Conservation (phyloP, 2,329 filamentous ascomycete genomes). For the Zalaria sp. region DNA sequence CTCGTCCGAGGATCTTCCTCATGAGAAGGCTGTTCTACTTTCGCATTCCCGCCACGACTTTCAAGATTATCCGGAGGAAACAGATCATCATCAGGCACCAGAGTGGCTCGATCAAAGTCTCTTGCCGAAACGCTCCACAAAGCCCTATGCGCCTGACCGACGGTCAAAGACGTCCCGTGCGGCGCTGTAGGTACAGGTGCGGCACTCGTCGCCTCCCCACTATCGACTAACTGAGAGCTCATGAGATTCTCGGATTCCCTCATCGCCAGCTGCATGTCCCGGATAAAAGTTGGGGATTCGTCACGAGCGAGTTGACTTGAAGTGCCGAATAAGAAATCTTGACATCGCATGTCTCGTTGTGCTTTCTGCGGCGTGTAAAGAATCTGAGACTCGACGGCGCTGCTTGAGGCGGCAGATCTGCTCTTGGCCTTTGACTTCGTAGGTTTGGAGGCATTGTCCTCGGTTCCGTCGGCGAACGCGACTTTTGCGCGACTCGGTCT, state of each 20-base stretch:
- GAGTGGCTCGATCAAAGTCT: conserved; percentile 26
- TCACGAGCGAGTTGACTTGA: conserved; percentile 68
- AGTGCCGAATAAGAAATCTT: conserved; percentile 74
- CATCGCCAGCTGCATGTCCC: conserved; percentile 48
- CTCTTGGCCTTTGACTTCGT: conserved; percentile 22
- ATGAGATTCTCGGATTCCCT: conserved; percentile 36
- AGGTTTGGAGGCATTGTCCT: conserved; percentile 6
- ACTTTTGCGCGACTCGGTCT: conserved; percentile 10
- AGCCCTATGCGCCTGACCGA: conserved; percentile 20
- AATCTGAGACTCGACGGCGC: conserved; percentile 1
- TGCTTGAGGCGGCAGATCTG: conserved; percentile 6
- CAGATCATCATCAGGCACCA: neutral
- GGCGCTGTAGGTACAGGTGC: conserved; percentile 9
- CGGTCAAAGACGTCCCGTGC: conserved; percentile 15
- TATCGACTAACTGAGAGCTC: conserved; percentile 12
- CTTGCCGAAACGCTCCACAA: conserved; percentile 62
- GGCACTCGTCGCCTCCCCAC: conserved; percentile 16
- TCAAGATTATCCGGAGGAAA: neutral
- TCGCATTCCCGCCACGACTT: neutral
- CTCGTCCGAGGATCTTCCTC: too few relatives aligned
- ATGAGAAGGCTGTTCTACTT: too few relatives aligned
- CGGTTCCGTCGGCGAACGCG: conserved; percentile 1
- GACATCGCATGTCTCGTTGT: conserved; percentile 47
- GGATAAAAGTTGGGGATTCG: conserved; percentile 52
- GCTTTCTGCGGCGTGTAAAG: conserved; percentile 26